Base-by-base conservation (phyloP, 23 red algal genomes). In the Gracilaria gracilis region DNA sequence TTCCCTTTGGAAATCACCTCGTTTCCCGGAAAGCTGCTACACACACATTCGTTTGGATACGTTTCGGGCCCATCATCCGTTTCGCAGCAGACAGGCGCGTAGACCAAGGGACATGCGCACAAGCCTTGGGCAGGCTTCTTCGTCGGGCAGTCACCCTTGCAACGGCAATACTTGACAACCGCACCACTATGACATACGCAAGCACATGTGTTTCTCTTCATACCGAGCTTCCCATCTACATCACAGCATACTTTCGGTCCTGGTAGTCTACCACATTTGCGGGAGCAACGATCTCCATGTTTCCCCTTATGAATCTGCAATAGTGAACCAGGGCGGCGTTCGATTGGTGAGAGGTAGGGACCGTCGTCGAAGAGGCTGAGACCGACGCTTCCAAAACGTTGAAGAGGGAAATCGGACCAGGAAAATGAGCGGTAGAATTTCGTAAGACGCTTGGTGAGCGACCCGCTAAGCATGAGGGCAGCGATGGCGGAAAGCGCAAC, bases 211-310 rank as follows among this genome's bases (percentile, higher is more conserved):
- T 67, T 67, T 35, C 62, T 67, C 62, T 33, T 67, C 33, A 2
- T 67, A 1, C 11, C 12, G 17, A 67, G 32, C 12, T 13, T 21
- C 1, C 62, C 62, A 36, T 67, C 28, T 34, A 67, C 9, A 15
- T 29, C 62, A 17, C 62, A 67, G 24, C 62, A 67, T 9, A 67
- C 24, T 35, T 67, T 67, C 2, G 62, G 16, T 1, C 33, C 24
- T 13, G 62, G 62, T 21, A 67, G 17, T 67, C 32, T 67, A 1
- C 28, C 62, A 36, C 62, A 67, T 24, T 67, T 67, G 62, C 62
- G 62, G 24, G 32, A 67, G 62, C 62, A 67, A 67, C 62, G 62
- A 13, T 24, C 62, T 67, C 62, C 62, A 67, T 67, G 24, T 21
- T 67, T 67, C 62, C 62, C 33, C 33, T 33, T 67, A 24, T 3